Evolutionary conservation across 768 basidiomycete genomes (phyloP), one percentile per base, ranked within the genome.

Genomic region (Sporobolomyces pararoseus): DNA sequence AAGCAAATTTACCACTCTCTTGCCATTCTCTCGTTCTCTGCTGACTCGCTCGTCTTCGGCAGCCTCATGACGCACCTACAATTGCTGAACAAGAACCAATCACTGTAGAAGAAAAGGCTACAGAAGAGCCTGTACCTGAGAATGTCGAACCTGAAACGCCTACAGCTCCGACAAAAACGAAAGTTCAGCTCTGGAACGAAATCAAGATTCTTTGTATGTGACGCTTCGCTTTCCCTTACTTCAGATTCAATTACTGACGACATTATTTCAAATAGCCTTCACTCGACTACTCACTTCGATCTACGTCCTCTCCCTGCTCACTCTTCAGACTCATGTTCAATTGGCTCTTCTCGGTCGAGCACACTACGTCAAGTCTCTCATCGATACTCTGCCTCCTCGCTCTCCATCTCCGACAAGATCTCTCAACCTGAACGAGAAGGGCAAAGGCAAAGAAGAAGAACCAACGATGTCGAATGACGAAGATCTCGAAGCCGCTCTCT

Each of bases 121-220:
- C 21, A 6, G 46, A 47, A 47, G 46, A 47, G 21, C 21, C 46
- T 7, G 46, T 23, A 14, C 13, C 21, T 6, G 42, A 63, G 63
- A n/a, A 60, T 62, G 32, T 60, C 63, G 23, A 71, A 49, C 64
- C 49, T 16, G 57, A 58, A 31, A 7, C 58, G 14, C 29, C 59
- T 7, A 2, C 46, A 67, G 49, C 16, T 70, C 55, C 60, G 54
- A 80, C 81, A 31, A 82, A 84, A 70, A 86, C 84, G n/a, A 92
- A 88, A 78, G 85, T 84, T 2, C 88, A 94, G 75, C 82, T 98
- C 10, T 98, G 95, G 95, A 87, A 87, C 66, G 91, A 96, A 79
- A 84, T 96, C 44, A 97, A 96, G 79, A 85, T 92, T 44, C 85
- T 94, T 37, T 87, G 90, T 88, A 76, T 54, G 84, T 82, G 27